Evolutionary conservation across 2,329 filamentous ascomycete genomes (phyloP).

Genomic region (Curvularia sp.): DNA sequence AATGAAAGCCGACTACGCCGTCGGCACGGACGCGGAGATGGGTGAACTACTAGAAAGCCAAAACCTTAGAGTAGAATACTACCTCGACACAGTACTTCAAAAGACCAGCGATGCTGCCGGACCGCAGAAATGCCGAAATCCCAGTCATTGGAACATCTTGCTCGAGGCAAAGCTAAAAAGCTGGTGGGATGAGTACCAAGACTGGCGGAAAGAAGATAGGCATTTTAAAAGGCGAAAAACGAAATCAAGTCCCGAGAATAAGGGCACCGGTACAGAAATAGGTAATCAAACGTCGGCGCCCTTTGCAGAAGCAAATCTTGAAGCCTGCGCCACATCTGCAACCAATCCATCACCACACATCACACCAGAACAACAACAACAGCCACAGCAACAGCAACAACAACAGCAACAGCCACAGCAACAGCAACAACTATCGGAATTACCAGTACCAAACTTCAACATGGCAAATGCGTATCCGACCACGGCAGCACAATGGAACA

Average conservation of each 20-base stretch:
- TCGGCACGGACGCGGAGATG: constrained; percentile 45
- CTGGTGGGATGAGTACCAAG: constrained; percentile 44
- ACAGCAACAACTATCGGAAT: background rate
- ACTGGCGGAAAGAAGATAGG: constrained; percentile 38
- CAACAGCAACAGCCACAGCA: constrained; percentile 5
- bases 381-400: no score
- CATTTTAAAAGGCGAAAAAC: constrained; percentile 36
- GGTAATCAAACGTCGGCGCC: constrained; percentile 11
- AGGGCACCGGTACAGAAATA: background rate
- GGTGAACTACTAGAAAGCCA: constrained; percentile 44
- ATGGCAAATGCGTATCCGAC: constrained; percentile 21
- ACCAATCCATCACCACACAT: background rate
- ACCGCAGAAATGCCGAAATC: constrained; percentile 41
- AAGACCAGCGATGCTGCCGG: constrained; percentile 38
- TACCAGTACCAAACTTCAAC: constrained; percentile 17
- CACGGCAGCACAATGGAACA: constrained; percentile 11
- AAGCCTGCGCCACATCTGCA: background rate
- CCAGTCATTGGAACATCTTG: constrained; percentile 43
- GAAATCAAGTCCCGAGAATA: background rate
- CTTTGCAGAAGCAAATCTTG: constrained; percentile 12
- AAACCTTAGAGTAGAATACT: constrained; percentile 43
- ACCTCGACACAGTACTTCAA: constrained; percentile 36
- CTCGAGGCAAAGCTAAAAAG: constrained; percentile 40
- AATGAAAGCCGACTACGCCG: constrained; percentile 47
- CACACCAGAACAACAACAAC: constrained; percentile 1